A percentile compares a stretch with the other conserved stretches of the same genome.
These are phyloP conservation scores for Lipomyces yamanashiensis DNA, from an alignment of 805 yeast species.

Conservation along the genomic window DNA sequence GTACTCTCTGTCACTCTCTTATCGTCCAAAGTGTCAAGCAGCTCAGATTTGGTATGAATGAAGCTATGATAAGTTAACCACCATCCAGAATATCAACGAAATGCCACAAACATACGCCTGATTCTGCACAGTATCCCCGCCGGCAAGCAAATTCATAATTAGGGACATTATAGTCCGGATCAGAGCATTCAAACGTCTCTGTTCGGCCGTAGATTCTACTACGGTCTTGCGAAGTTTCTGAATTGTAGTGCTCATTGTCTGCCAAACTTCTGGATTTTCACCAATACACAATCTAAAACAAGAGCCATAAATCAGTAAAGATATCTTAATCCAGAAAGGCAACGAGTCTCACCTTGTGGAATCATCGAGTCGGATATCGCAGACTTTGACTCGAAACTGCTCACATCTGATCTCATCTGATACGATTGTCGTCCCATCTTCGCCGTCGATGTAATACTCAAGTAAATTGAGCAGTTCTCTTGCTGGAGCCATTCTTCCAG, in stretches of 20 bases:
- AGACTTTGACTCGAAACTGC: neutral
- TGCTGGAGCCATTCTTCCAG: neutral
- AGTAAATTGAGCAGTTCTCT: conserved; percentile 1
- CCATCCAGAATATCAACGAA: neutral
- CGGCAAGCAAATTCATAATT: conserved; percentile 27
- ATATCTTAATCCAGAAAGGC: too few relatives aligned
- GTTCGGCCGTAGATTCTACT: neutral
- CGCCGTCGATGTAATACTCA: neutral
- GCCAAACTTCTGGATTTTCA: conserved; percentile 4
- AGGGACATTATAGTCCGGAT: conserved; percentile 12
- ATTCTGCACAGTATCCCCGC: conserved; percentile 18
- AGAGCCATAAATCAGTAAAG: neutral
- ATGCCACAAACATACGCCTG: conserved; percentile 15
- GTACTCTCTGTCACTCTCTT: conserved; percentile 8
- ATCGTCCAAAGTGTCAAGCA: conserved; percentile 11
- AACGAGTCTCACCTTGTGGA: conserved; percentile 2
- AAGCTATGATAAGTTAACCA: neutral
- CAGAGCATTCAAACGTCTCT: neutral
- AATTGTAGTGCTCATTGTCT: neutral
- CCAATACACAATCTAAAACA: conserved; percentile 6
- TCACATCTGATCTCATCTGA: conserved; percentile 1
- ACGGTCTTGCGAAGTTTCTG: conserved; percentile 2
- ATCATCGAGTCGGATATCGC: conserved; percentile 5
- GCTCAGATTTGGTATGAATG: conserved; percentile 2
- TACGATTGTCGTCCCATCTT: neutral